Conservation (phyloP, 352 stramenopile genomes). For the Phytopythium cucurbitacearum region DNA sequence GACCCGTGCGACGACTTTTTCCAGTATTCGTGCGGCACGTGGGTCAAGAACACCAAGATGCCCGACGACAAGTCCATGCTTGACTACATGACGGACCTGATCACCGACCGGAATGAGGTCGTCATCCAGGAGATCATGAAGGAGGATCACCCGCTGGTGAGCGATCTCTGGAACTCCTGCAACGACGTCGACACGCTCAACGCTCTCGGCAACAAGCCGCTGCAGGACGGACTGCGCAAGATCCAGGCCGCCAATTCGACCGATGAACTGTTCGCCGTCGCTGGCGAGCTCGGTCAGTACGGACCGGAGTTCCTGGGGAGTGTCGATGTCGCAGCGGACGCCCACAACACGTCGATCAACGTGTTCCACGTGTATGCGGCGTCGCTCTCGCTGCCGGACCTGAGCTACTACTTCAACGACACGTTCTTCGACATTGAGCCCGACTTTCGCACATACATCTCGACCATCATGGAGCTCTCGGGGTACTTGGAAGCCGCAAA, state of each 20-base stretch:
- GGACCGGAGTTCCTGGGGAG: slow-evolving; percentile 69
- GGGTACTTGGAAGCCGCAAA: not conserved
- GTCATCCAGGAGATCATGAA: slow-evolving; percentile 48
- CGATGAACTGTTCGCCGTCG: slow-evolving; percentile 30
- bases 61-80: slow-evolving; percentile 16
- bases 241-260: slow-evolving; percentile 24
- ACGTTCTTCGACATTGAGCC: slow-evolving; percentile 4
- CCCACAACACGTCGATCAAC: slow-evolving; percentile 8
- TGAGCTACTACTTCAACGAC: slow-evolving; percentile 3
- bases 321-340: slow-evolving; percentile 23
- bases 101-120: slow-evolving; percentile 44
- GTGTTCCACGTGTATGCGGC: not conserved
- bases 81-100: slow-evolving; percentile 36
- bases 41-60: slow-evolving; percentile 35
- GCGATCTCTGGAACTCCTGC: slow-evolving; percentile 61
- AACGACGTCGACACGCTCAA: slow-evolving; percentile 44
- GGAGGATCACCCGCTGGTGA: slow-evolving; percentile 51
- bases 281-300: slow-evolving; percentile 32
- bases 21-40: slow-evolving; percentile 55
- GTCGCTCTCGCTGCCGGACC: slow-evolving; percentile 3
- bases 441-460: slow-evolving; percentile 4
- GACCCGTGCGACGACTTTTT: slow-evolving; percentile 73
- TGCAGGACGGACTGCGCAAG: slow-evolving; percentile 31
- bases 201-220: slow-evolving; percentile 28
- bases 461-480: not conserved